phyloP scores from a whole-genome alignment of 441 rosid species.

The Aquilaria agallochum region DNA sequence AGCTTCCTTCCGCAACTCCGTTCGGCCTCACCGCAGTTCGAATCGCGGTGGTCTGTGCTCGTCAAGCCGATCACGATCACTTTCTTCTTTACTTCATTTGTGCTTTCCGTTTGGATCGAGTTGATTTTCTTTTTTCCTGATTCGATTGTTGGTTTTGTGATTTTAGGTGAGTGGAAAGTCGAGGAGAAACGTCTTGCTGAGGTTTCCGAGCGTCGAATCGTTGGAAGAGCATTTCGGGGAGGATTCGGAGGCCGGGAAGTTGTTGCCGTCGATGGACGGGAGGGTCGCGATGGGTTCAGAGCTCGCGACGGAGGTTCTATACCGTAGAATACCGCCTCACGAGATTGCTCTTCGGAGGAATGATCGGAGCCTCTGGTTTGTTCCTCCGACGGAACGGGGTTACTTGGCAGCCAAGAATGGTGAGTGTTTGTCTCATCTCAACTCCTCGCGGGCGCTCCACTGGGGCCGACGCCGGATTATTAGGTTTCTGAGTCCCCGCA shows the following conservation, averaged over 20 bases:
- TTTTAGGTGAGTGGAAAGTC: slow-evolving; percentile 70
- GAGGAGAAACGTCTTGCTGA: slow-evolving; percentile 46
- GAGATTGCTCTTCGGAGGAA: slow-evolving; percentile 41
- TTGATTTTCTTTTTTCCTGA: neutral
- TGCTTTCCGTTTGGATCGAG: neutral
- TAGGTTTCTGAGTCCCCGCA: slow-evolving; percentile 39
- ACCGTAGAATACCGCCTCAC: slow-evolving; percentile 47
- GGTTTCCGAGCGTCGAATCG: slow-evolving; percentile 65
- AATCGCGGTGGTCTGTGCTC: slow-evolving; percentile 57
- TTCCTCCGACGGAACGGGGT: slow-evolving; percentile 14
- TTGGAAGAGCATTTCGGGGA: slow-evolving; percentile 46
- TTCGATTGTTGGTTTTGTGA: neutral
- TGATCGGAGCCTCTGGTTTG: slow-evolving; percentile 67
- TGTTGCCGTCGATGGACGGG: slow-evolving; percentile 70
- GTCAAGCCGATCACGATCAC: neutral
- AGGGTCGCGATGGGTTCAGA: slow-evolving; percentile 51
- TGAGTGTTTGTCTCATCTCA: slow-evolving; percentile 48
- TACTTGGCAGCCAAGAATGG: slow-evolving; percentile 29
- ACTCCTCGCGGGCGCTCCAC: slow-evolving; percentile 41
- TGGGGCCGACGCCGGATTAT: slow-evolving; percentile 85
- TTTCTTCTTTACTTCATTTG: neutral
- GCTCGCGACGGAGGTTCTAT: slow-evolving; percentile 58
- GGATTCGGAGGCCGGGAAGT: slow-evolving; percentile 25
- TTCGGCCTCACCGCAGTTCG: slow-evolving; percentile 58
- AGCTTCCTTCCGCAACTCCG: slow-evolving; percentile 50